Evolutionary conservation across 257 asterid genomes (phyloP).

Genomic region (Nicotiana knightiana): DNA sequence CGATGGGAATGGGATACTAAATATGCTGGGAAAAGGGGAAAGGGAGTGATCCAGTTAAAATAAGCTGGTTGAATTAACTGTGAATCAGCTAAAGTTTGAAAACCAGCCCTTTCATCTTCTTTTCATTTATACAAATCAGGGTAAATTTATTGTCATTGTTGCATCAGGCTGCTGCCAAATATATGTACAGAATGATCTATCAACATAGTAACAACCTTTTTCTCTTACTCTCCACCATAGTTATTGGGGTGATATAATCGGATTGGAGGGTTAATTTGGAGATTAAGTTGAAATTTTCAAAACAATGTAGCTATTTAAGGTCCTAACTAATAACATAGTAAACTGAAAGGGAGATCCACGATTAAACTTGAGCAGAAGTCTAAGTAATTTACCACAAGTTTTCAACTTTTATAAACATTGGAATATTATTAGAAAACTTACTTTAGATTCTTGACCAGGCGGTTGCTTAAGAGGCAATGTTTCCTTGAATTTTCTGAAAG

Average conservation of each 20-base stretch:
- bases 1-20: background rate
- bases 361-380: background rate
- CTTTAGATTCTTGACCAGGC: conserved; percentile 50
- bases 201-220: background rate
- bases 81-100: background rate
- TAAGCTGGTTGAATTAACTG: background rate
- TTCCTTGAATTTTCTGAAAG: conserved; percentile 88
- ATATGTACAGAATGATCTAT: background rate
- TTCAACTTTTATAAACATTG: background rate
- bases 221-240: background rate
- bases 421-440: conserved; percentile 16
- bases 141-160: background rate
- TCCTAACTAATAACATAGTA: background rate
- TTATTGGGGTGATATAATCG: background rate
- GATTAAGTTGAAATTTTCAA: background rate
- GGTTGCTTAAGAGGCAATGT: conserved; percentile 51
- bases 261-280: background rate
- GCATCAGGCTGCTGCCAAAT: background rate
- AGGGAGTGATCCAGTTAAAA: background rate
- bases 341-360: background rate
- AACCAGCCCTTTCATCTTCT: background rate
- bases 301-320: background rate
- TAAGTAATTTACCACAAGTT: background rate
- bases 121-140: background rate
- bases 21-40: background rate